These are phyloP conservation scores for Solanum rostratum DNA, from an alignment of 257 asterid genomes.

Conservation along the genomic window DNA sequence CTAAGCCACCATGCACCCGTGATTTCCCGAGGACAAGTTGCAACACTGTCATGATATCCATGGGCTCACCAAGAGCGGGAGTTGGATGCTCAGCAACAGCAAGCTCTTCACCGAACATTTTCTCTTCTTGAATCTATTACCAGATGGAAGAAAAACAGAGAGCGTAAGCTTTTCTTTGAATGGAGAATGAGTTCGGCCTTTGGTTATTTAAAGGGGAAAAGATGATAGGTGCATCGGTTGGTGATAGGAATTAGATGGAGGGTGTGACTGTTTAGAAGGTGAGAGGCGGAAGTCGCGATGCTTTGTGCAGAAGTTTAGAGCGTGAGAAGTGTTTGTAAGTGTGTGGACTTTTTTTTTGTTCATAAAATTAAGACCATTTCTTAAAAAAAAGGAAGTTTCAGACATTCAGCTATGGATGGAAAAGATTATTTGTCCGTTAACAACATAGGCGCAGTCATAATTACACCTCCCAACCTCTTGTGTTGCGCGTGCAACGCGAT, in stretches of 20 bases:
- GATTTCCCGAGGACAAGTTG: conserved; percentile 56
- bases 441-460: not conserved
- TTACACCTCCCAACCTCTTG: conserved; percentile 88
- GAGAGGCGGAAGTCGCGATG: no score
- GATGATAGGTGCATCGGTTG: no score
- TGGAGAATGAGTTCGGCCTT: no score
- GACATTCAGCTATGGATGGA: not conserved
- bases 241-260: no score
- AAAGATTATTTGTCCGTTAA: not conserved
- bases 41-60: conserved; percentile 51
- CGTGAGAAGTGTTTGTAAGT: no score
- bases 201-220: no score
- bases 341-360: no score
- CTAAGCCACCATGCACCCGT: conserved; percentile 53
- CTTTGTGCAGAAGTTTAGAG: no score
- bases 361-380: not conserved
- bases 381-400: not conserved
- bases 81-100: conserved; percentile 27
- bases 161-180: not conserved
- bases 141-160: not conserved
- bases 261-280: no score
- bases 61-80: conserved; percentile 45
- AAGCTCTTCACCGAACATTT: conserved; percentile 26
- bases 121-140: not conserved
- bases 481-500: conserved; percentile 85